Base-by-base conservation (phyloP, 169 alveolate genomes). In the Besnoitia besnoiti region DNA sequence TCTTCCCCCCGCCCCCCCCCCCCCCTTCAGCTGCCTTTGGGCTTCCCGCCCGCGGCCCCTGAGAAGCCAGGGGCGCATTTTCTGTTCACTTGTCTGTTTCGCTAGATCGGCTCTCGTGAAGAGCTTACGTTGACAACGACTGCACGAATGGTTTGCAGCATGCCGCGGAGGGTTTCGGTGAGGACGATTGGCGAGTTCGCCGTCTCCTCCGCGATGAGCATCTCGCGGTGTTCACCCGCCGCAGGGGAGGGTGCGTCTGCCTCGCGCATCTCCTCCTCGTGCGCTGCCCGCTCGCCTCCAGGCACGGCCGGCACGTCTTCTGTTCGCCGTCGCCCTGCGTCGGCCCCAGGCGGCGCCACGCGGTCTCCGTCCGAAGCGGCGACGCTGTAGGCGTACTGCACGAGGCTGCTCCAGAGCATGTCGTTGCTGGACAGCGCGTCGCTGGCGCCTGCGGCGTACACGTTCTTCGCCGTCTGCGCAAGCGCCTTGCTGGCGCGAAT, bases 401-500 rank as follows among this genome's bases (percentile, higher is more conserved):
- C 93, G 3, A 90, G 67, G 35, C 90, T 76, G 50, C 90, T 90
- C 93, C 93, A 90, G 3, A 90, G 85, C 93, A 90, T 90, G 85
- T 90, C 93, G 50, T 90, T 79, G 73, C 77, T 76, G 67, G 85
- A 55, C 39, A 89, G 67, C 67, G 92, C 30, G 51, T 84, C 90
- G 55, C 37, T 35, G 35, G 87, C n/a, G 8, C 33, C 59, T 21
- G 40, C 40, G 39, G 14, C 5, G 8, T n/a, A 37, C 7, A 39
- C 16, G 39, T 35, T 84, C 87, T 73, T 84, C 92, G 59, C 62
- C 40, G 10, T 33, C 88, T 89, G 87, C 44, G 67, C 85, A 37
- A 77, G 90, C 73, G n/a, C 44, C 75, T 84, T 76, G 84, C 93
- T 90, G 30, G 93, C 93, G 59, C 93, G 61, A 2, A 90, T 73